A percentile compares a stretch with the other conserved stretches of the same genome.
phyloP scores from a whole-genome alignment of 169 alveolate genomes.

The Plasmodium knowlesi region DNA sequence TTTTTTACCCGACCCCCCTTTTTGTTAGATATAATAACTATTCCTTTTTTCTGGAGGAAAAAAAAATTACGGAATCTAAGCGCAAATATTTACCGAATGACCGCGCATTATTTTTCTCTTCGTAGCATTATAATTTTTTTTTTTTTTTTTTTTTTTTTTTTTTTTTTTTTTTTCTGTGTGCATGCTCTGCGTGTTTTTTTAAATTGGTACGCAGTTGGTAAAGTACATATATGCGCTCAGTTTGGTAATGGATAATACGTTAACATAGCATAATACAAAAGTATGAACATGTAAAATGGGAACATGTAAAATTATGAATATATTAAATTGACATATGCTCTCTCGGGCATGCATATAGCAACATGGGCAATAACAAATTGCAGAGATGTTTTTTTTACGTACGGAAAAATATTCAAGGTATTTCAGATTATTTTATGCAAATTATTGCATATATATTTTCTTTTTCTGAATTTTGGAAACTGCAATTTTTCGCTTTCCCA shows the following conservation, averaged over 20 bases:
- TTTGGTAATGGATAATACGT: not conserved
- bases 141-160: conserved; percentile 21
- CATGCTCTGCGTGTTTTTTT: not conserved
- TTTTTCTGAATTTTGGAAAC: not conserved
- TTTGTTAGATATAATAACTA: not conserved
- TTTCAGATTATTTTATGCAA: not conserved
- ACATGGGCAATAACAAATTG: not conserved
- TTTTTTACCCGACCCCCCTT: too few relatives aligned
- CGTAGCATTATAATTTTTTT: not conserved
- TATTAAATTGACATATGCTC: not conserved
- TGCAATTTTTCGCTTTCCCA: not conserved
- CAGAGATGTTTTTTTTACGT: not conserved
- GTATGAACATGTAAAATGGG: not conserved
- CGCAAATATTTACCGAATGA: not conserved
- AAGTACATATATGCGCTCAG: not conserved
- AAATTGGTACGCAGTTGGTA: not conserved
- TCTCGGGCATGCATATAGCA: not conserved
- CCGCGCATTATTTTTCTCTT: conserved; percentile 8
- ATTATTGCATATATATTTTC: not conserved
- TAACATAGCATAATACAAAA: not conserved
- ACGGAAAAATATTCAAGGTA: not conserved
- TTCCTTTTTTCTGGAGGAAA: not conserved
- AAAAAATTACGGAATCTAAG: conserved; percentile 1
- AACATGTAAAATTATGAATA: not conserved
- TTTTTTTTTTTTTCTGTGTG: conserved; percentile 22